phyloP scores from a whole-genome alignment of 768 basidiomycete genomes.

The Russula earlei region DNA sequence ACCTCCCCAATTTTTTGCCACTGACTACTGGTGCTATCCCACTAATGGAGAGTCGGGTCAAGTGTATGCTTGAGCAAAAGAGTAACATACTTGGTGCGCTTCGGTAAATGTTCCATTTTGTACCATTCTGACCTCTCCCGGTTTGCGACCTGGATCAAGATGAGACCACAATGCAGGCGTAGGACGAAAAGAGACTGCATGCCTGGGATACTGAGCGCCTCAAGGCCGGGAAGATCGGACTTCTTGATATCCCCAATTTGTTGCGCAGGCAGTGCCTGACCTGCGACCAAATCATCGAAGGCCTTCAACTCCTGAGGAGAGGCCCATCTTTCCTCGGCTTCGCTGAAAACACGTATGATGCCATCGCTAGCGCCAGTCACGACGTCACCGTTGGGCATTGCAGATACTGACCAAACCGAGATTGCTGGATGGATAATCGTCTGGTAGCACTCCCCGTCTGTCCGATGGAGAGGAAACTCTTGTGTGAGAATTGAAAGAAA shows the following conservation, averaged over 20 bases:
- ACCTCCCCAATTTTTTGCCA: conserved; percentile 98
- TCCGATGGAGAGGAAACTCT: neutral
- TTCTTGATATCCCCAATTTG: conserved; percentile 89
- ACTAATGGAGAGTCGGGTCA: conserved; percentile 37
- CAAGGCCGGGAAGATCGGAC: conserved; percentile 77
- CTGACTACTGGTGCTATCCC: conserved; percentile 55
- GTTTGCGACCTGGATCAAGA: conserved; percentile 60
- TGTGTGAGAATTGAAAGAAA: neutral
- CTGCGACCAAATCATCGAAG: conserved; percentile 69
- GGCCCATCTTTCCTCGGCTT: conserved; percentile 64
- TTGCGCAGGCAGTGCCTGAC: conserved; percentile 71
- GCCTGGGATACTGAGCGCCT: conserved; percentile 71
- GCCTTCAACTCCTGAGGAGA: conserved; percentile 50
- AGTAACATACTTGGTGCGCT: conserved; percentile 69
- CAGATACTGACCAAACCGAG: conserved; percentile 92
- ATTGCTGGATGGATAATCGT: conserved; percentile 89
- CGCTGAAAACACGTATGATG: conserved; percentile 77
- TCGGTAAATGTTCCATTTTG: conserved; percentile 73
- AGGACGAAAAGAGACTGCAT: conserved; percentile 18
- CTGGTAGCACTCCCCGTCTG: conserved; percentile 84
- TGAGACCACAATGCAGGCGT: neutral
- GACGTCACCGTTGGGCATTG: conserved; percentile 86
- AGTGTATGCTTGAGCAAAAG: neutral
- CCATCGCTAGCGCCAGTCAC: conserved; percentile 89
- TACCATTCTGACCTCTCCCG: conserved; percentile 91